Evolutionary conservation across 1,284 basidiomycete species (phyloP).

Genomic region (Meripilus lineatus): DNA sequence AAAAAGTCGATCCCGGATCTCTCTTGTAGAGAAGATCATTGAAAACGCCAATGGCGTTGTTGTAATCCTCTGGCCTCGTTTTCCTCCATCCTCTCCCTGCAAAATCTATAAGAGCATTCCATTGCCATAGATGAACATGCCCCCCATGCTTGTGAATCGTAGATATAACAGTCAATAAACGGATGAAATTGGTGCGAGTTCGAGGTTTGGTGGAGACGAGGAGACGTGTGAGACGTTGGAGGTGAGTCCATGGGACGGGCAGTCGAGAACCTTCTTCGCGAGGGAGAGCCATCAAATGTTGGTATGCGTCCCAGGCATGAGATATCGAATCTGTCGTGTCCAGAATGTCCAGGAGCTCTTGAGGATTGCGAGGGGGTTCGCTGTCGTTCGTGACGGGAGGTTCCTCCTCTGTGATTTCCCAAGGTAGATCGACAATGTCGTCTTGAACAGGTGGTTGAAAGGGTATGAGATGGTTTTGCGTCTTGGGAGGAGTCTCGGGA

Average conservation of each 20-base stretch:
- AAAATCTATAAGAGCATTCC: slow-evolving; percentile 68
- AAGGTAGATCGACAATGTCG: too few species aligned
- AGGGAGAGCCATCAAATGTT: slow-evolving; percentile 32
- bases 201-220: slow-evolving; percentile 47
- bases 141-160: slow-evolving; percentile 49
- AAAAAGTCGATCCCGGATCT: slow-evolving; percentile 38
- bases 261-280: slow-evolving; percentile 9
- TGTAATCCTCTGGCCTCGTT: slow-evolving; percentile 50
- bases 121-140: slow-evolving; percentile 52
- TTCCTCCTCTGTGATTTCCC: too few species aligned
- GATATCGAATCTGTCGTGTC: slow-evolving; percentile 36
- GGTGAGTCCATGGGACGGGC: slow-evolving; percentile 31
- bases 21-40: slow-evolving; percentile 47
- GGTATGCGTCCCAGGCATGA: slow-evolving; percentile 61
- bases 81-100: slow-evolving; percentile 64
- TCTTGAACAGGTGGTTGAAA: too few species aligned
- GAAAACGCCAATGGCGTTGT: slow-evolving; percentile 54
- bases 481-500: too few species aligned
- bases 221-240: slow-evolving; percentile 57
- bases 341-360: slow-evolving; percentile 28
- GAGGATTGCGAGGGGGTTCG: slow-evolving; percentile 6
- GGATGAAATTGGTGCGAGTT: slow-evolving; percentile 54
- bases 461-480: too few species aligned
- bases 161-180: slow-evolving; percentile 57
- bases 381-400: too few species aligned